phyloP scores from a whole-genome alignment of 2,329 filamentous ascomycete species.

The Alternaria postmessia region DNA sequence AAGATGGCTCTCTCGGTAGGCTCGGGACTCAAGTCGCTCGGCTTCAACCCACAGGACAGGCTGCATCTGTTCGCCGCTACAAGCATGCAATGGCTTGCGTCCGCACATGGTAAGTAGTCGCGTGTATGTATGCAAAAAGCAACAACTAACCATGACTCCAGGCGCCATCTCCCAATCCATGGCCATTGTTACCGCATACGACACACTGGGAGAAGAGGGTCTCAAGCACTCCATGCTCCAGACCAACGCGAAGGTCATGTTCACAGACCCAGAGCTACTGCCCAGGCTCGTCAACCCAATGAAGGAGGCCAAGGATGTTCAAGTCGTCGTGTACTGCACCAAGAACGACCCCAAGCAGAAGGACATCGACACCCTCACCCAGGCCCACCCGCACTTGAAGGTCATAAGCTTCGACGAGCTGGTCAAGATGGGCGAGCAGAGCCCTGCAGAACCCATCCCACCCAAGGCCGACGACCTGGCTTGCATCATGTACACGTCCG shows the following conservation, averaged over 20 bases:
- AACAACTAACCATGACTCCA: conserved; percentile 32
- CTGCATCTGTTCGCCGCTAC: conserved; percentile 85
- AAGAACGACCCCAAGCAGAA: conserved; percentile 61
- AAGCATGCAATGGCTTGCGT: conserved; percentile 82
- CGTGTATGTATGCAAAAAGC: neutral
- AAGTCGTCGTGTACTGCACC: conserved; percentile 67
- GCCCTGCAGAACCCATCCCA: conserved; percentile 74
- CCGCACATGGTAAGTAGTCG: conserved; percentile 69
- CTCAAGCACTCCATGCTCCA: conserved; percentile 86
- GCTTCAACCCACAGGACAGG: conserved; percentile 71
- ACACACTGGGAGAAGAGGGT: conserved; percentile 85
- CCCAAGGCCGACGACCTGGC: conserved; percentile 79
- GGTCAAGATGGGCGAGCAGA: conserved; percentile 65
- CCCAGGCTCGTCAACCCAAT: conserved; percentile 63
- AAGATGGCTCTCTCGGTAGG: conserved; percentile 73
- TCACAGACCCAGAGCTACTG: conserved; percentile 80
- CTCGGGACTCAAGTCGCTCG: conserved; percentile 76
- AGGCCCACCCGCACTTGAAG: conserved; percentile 61
- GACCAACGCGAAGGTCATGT: conserved; percentile 82
- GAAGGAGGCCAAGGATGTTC: conserved; percentile 63
- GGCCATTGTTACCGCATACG: conserved; percentile 92
- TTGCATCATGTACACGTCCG: conserved; percentile 85
- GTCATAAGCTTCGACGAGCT: conserved; percentile 66
- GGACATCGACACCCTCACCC: conserved; percentile 63
- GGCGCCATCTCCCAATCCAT: conserved; percentile 82